These are phyloP conservation scores for Crithidia fasciculata DNA, from an alignment of 208 protist genomes.

Conservation along the genomic window DNA sequence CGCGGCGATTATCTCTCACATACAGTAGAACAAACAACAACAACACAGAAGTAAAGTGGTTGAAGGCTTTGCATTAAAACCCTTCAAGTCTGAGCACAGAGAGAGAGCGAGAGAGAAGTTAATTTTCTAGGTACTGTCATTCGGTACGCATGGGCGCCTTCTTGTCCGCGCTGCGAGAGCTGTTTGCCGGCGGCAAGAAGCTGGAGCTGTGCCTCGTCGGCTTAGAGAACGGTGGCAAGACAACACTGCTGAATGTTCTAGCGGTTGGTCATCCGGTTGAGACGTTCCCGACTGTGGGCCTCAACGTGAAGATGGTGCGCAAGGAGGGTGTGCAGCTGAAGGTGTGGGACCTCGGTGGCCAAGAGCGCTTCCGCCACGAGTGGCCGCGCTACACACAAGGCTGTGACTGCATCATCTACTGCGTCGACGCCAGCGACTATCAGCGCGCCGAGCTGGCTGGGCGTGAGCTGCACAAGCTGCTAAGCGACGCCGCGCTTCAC, in stretches of 20 bases:
- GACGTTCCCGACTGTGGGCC: conserved; percentile 76
- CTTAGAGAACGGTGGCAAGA: conserved; percentile 82
- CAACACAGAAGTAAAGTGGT: too few species aligned
- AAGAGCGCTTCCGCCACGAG: conserved; percentile 76
- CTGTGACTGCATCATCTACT: conserved; percentile 81
- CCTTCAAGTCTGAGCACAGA: too few species aligned
- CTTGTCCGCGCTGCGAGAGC: conserved; percentile 46
- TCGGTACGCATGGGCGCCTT: conserved; percentile 46
- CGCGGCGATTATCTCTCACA: too few species aligned
- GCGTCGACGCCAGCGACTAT: conserved; percentile 72
- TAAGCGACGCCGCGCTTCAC: conserved; percentile 55
- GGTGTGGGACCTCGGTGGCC: conserved; percentile 82
- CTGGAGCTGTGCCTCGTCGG: conserved; percentile 82
- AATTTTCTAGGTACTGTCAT: too few species aligned
- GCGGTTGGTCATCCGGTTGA: conserved; percentile 68
- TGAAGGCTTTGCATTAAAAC: too few species aligned
- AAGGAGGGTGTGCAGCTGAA: conserved; percentile 84
- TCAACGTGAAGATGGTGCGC: conserved; percentile 84
- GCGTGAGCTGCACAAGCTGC: conserved; percentile 69
- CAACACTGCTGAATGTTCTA: conserved; percentile 83
- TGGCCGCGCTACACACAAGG: conserved; percentile 79
- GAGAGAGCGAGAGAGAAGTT: too few species aligned
- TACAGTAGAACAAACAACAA: too few species aligned
- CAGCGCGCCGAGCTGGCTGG: conserved; percentile 57
- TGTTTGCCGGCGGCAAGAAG: conserved; percentile 69